Base-by-base conservation (phyloP, 2,329 filamentous ascomycete genomes). In the Neonectria punicea region DNA sequence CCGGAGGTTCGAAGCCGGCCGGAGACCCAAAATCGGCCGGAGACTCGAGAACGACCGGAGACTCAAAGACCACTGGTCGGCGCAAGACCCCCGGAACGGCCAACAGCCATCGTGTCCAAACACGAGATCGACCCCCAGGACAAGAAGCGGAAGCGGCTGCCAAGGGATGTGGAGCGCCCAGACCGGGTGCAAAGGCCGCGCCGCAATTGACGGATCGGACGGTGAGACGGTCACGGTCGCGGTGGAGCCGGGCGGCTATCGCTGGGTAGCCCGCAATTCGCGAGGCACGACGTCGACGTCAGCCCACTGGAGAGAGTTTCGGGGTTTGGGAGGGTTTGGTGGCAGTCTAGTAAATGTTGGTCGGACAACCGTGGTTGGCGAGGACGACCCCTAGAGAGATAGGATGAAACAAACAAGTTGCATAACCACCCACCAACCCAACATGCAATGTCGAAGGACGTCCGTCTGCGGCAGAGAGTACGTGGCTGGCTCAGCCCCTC, bases 151-250 rank as follows among this genome's bases (percentile, higher is more conserved):
- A 53, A 34, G 32, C 50, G 60, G 34, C 55, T 74, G 44, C 20
- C 66, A 5, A 71, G 73, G 5, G 71, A 73, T 41, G 68, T 65
- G 2, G 13, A 5, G 22, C 53, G 49, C 34, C 63, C 14, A 39
- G 58, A 44, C 59, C 61, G 10, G 54, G 68, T 4, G 66, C 64
- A 25, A 74, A 71, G 22, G 28, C 66, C 30, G 53, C 70, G 22
- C 67, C 54, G 6, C 74, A 14, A 57, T 63, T 14, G 39, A 67
- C 18, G 60, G 54, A 47, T 34, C 36, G 2, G 54, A 57, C 14
- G 44, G 53, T 28, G 56, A 39, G 53, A 49, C 55, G 55, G 32
- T 64, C 22, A 11, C 30, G 10, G 32, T 64, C 22, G 11, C 25
- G 10, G 50, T 73, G 54, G 67, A 71, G 60, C 61, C 62, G 6